Evolutionary conservation across 371 early-diverging fungal genomes (phyloP).

Genomic region (Lichtheimia ornata): DNA sequence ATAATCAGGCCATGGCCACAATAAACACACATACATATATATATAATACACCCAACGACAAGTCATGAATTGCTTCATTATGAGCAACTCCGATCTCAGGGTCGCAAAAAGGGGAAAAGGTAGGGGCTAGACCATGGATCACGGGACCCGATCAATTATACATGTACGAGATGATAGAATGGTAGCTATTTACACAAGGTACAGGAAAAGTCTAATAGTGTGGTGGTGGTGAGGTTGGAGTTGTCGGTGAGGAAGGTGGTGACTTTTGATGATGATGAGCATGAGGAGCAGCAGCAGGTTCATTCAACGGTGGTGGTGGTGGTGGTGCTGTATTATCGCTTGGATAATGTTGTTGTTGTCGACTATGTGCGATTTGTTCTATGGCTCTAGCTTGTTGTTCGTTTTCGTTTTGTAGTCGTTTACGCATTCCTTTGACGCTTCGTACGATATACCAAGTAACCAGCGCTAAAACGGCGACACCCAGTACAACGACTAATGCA

Average conservation of each 20-base stretch:
- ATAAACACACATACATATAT: no score
- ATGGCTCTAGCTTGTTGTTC: constrained; percentile 21
- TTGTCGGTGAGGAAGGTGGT: no score
- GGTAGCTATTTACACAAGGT: no score
- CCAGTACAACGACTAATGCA: constrained; percentile 25
- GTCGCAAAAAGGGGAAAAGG: not conserved
- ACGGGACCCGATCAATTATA: no score
- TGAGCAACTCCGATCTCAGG: no score
- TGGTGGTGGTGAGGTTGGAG: not conserved
- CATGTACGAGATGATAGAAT: no score
- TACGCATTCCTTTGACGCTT: constrained; percentile 23
- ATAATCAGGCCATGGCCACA: no score
- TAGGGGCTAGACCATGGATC: no score
- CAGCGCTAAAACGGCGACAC: constrained; percentile 13
- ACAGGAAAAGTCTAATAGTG: not conserved
- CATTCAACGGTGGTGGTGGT: not conserved
- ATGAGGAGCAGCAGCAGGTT: no score
- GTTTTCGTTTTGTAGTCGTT: constrained; percentile 20
- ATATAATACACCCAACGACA: no score
- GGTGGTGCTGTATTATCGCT: not conserved
- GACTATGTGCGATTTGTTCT: constrained; percentile 6
- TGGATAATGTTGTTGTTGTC: not conserved
- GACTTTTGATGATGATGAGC: no score
- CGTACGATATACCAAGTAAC: constrained; percentile 20
- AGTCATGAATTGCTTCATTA: no score